Evolutionary conservation across 2,329 filamentous ascomycete genomes (phyloP).

Genomic region (Paecilomyces niveus): DNA sequence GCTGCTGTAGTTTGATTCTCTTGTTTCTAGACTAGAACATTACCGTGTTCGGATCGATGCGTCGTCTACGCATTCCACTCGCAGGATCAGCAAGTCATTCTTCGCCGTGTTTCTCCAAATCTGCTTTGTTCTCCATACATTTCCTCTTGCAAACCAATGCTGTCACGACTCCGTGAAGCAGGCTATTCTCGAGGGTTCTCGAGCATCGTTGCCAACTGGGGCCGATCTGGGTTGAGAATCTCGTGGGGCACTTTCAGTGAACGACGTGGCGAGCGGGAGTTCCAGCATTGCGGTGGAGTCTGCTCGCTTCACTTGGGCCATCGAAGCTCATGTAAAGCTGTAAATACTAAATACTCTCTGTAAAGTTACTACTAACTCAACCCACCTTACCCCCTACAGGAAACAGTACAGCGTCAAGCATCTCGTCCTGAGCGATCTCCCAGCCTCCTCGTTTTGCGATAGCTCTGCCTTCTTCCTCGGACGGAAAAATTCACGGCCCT

Average conservation of each 20-base stretch:
- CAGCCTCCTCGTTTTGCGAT: not conserved
- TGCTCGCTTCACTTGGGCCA: not conserved
- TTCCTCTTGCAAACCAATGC: not conserved
- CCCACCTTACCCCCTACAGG: too few relatives aligned
- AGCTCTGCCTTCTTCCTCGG: not conserved
- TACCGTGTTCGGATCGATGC: not conserved
- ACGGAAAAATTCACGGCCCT: not conserved
- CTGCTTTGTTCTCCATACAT: not conserved
- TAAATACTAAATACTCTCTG: not conserved
- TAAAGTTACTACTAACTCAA: not conserved
- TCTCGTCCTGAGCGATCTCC: not conserved
- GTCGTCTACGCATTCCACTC: not conserved
- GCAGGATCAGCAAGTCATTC: not conserved
- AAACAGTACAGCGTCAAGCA: not conserved
- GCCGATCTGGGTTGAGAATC: not conserved
- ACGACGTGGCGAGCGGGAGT: not conserved
- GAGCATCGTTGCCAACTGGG: too few relatives aligned
- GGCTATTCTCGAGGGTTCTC: not conserved
- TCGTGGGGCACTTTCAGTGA: not conserved
- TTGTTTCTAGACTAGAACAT: not conserved
- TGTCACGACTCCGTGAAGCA: not conserved
- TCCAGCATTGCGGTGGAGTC: not conserved
- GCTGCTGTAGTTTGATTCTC: not conserved
- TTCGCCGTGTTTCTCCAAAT: not conserved
- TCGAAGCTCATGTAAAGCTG: not conserved